Base-by-base conservation (phyloP, 495 filamentous ascomycete species). In the Aspergillus cavernicola region DNA sequence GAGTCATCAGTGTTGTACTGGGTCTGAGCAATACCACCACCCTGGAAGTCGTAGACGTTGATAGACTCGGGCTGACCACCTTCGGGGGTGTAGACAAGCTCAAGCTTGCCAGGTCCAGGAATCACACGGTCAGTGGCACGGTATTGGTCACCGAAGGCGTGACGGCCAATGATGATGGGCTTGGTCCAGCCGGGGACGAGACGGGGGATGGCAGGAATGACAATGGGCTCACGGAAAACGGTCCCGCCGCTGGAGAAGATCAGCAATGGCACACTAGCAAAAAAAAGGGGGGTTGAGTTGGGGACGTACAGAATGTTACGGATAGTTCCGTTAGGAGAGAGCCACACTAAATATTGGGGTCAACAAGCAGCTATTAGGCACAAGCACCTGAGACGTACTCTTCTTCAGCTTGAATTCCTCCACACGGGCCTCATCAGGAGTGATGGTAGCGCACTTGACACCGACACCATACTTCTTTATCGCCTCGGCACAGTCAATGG, bases 361-460 rank as follows among this genome's bases (percentile, higher is more conserved):
- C 61, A 66, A 63, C 44, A 29, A 46, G 20, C 11, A 35, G 13
- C 41, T 18, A 24, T 36, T 29, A 12, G 32, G 18, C 16, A 47
- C 31, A 3, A 35, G 9, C 16, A 23, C 24, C 6, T 23, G 48
- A 28, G 45, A 36, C 81, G 64, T 81, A 90, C 88, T 97, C 74
- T 97, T 83, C 88, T 97, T 98, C 58, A 98, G 80, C 63, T 95
- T 88, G 74, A 98, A 98, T 73, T 98, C 93, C 80, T 97, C 81
- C 16, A 98, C 91, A 68, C 93, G 84, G 50, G 84, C 88, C 78
- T 98, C 92, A 71, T 98, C 93, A 18, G 93, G 93, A 51, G 93
- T 98, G 76, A 98, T 98, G 66, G 93, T 98, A 51, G 93, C 93
- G 72, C 93, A 98, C 81, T 98, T 98, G 72, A 98, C 90, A 71